Percentiles rank a stretch among this genome's conserved stretches.
Evolutionary conservation across 2,329 filamentous ascomycete genomes (phyloP).

Genomic region (Curvularia hawaiiensis): DNA sequence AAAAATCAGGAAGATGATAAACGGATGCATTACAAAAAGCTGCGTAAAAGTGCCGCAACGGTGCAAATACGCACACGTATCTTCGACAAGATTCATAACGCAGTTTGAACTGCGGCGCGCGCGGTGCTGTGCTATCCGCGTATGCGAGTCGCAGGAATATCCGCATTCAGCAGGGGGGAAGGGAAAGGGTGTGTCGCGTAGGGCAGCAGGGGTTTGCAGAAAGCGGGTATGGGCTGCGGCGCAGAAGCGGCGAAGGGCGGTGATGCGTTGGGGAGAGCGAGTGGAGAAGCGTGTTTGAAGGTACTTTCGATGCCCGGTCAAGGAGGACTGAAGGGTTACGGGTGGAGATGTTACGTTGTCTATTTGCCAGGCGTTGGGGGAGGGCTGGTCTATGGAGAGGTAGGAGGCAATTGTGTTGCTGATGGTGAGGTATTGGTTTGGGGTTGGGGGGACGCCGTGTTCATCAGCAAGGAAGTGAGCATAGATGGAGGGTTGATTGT

Average conservation of each 20-base stretch:
- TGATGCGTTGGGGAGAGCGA: constrained; percentile 23
- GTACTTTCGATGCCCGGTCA: constrained; percentile 32
- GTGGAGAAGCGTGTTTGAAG: constrained; percentile 18
- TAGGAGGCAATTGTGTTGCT: constrained; percentile 28
- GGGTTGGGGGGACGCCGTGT: constrained; percentile 26
- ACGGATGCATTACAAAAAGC: constrained; percentile 35
- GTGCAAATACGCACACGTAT: constrained; percentile 29
- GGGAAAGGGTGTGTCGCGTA: constrained; percentile 20
- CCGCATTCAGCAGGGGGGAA: constrained; percentile 35
- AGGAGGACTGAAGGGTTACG: constrained; percentile 8
- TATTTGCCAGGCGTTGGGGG: constrained; percentile 18
- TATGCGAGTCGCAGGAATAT: constrained; percentile 29
- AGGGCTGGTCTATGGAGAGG: constrained; percentile 6
- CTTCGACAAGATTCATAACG: constrained; percentile 40
- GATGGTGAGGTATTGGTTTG: constrained; percentile 31
- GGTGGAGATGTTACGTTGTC: constrained; percentile 27
- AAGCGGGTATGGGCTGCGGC: constrained; percentile 21
- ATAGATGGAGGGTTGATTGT: constrained; percentile 36
- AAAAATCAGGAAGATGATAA: constrained; percentile 37
- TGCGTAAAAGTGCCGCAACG: constrained; percentile 7
- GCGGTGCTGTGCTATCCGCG: constrained; percentile 31
- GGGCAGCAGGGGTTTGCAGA: constrained; percentile 13
- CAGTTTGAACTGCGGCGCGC: constrained; percentile 31
- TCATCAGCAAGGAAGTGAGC: constrained; percentile 32
- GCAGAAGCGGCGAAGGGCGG: constrained; percentile 24